Percentiles rank a stretch among this genome's conserved stretches.
These are phyloP conservation scores for Piloderma croceum DNA, from an alignment of 768 basidiomycete species.

Conservation along the genomic window DNA sequence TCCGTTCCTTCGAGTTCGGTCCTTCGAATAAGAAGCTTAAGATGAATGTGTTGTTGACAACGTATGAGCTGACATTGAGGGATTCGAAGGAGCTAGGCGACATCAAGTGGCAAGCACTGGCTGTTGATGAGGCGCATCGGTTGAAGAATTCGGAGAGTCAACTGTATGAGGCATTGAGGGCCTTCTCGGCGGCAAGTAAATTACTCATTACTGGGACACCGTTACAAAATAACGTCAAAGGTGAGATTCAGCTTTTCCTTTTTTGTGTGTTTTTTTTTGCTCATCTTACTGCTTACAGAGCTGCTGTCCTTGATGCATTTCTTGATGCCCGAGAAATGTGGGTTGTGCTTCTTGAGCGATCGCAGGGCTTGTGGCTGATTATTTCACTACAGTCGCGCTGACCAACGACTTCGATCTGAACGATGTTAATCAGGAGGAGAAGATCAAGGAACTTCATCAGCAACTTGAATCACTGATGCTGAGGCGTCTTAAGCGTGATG, in stretches of 20 bases:
- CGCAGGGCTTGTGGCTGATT: conserved; percentile 2
- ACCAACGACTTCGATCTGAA: conserved; percentile 93
- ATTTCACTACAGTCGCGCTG: conserved; percentile 59
- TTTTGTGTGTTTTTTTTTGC: conserved; percentile 8
- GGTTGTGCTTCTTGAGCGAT: conserved; percentile 19
- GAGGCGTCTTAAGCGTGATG: conserved; percentile 90
- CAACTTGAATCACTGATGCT: conserved; percentile 95
- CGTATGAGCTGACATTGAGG: conserved; percentile 91
- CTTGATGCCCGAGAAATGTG: conserved; percentile 97
- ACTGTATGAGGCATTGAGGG: conserved; percentile 86
- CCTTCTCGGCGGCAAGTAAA: conserved; percentile 87
- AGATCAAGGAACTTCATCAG: conserved; percentile 92
- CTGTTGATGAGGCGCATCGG: conserved; percentile 98
- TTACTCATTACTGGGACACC: conserved; percentile 98
- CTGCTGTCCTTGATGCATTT: conserved; percentile 97
- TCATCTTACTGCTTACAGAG: conserved; percentile 43
- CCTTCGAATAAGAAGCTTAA: conserved; percentile 82
- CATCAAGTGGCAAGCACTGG: conserved; percentile 96
- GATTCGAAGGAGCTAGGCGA: conserved; percentile 84
- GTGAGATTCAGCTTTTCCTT: conserved; percentile 35
- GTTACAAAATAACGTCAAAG: conserved; percentile 98
- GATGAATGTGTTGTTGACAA: conserved; percentile 96
- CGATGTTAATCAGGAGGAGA: conserved; percentile 87
- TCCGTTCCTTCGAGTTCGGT: conserved; percentile 90
- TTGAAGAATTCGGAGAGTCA: conserved; percentile 98